Percentiles rank a stretch among this genome's conserved stretches.
These are phyloP conservation scores for Fimicolochytrium jonesii DNA, from an alignment of 192 early-diverging fungal species.

Conservation along the genomic window DNA sequence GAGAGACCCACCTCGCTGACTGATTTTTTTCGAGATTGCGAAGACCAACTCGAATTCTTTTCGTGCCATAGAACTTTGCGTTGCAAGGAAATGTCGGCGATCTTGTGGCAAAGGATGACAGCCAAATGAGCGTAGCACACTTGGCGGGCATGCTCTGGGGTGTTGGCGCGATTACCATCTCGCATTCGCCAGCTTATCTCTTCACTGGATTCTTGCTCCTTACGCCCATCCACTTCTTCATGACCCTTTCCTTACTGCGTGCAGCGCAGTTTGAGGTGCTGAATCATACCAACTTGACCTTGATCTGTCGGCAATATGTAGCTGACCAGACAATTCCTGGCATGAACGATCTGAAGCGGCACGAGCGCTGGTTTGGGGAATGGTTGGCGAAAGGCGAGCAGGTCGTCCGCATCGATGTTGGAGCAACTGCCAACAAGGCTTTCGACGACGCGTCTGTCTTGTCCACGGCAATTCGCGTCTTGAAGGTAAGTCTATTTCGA, in stretches of 20 bases:
- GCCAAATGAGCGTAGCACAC: constrained; percentile 65
- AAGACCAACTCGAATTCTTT: no score
- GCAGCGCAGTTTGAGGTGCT: constrained; percentile 66
- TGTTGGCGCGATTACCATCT: constrained; percentile 50
- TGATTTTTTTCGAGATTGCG: no score
- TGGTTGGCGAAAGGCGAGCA: constrained; percentile 37
- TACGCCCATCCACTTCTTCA: constrained; percentile 52
- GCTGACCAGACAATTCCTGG: constrained; percentile 38
- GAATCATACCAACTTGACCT: constrained; percentile 53
- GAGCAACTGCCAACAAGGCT: constrained; percentile 38
- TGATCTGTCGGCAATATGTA: constrained; percentile 50
- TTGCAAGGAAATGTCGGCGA: constrained; percentile 68
- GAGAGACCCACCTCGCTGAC: no score
- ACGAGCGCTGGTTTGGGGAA: constrained; percentile 60
- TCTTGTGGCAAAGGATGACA: constrained; percentile 68
- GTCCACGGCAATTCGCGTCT: no score
- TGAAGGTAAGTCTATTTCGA: no score
- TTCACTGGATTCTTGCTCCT: constrained; percentile 51
- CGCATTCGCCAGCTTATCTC: constrained; percentile 52
- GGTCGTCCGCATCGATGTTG: constrained; percentile 41
- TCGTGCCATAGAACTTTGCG: constrained; percentile 43
- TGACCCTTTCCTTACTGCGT: constrained; percentile 49
- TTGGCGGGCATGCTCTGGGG: constrained; percentile 58
- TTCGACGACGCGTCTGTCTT: no score
- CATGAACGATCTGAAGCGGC: constrained; percentile 35